Base-by-base conservation (phyloP, 768 basidiomycete species). In the Amanita phalloides region DNA sequence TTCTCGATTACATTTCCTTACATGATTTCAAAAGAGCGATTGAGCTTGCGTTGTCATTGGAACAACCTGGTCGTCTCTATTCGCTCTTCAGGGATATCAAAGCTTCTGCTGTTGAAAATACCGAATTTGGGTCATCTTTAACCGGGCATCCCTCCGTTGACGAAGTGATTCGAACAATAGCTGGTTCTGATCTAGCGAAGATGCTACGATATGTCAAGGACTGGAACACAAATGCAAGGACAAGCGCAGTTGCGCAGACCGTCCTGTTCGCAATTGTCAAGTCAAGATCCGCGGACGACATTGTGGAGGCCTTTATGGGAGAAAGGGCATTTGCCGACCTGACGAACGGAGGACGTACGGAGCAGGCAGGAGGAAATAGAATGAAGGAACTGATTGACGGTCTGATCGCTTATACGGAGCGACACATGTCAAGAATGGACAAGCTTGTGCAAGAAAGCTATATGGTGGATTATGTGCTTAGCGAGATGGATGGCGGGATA, bases 221-320 rank as follows among this genome's bases (percentile, higher is more conserved):
- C 57, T 99, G 96, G 96, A 99, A 98, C 66, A 82, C 93, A n/a
- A 85, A 83, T 55, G 87, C 88, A n/a, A 84, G 83, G 61, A 92
- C 89, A 20, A 86, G 87, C 55, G 73, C 70, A 14, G 76, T 96
- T 41, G 95, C 95, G 6, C 96, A 99, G 68, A 72, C 71, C 30
- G 74, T 97, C 38, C 67, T 99, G 51, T 79, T 87, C 61, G 84
- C 92, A 4, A 68, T 97, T 46, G 65, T 97, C 55, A 89, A 88
- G 66, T 68, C 87, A 55, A 80, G 83, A 26, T 70, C 82, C 1
- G 81, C 85, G 4, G 86, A 87, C 32, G 84, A 91, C 33, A 70
- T 99, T 43, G 68, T 84, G 45, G 66, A 70, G 28, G 83, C 86
- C 9, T 93, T 93, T 58, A 59, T 63, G 35, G 70, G 62, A 7